Base-by-base conservation (phyloP, 495 filamentous ascomycete genomes). In the Penicillium riverlandense region DNA sequence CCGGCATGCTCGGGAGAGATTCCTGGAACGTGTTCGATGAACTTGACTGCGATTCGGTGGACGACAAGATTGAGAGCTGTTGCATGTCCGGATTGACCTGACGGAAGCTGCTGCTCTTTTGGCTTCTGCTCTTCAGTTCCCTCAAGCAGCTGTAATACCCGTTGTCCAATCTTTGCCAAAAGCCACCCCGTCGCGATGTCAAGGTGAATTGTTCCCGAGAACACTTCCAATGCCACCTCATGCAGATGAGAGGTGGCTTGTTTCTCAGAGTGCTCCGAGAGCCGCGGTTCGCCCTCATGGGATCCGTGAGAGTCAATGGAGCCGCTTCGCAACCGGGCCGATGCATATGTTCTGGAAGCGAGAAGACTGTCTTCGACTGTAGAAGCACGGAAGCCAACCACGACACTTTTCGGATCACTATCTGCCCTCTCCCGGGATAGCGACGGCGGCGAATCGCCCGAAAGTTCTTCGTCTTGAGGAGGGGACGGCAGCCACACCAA, bases 171-270 rank as follows among this genome's bases (percentile, higher is more conserved):
- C 58, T 80, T 85, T 31, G 67, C 65, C 9, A 88, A 50, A 37
- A 90, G 66, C 58, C 83, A 83, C 1, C 79, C 84, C 6, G 79
- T 78, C 4, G 83, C 75, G 14, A 85, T 77, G 60, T 90, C 85
- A 47, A 86, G 80, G 38, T 77, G 77, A 2, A 80, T 43, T 12
- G 75, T 64, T 27, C 78, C 51, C 1, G 77, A 72, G 22, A 74
- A 76, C 37, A 86, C 46, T 31, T 77, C 69, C 13, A 86, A 53
- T 48, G 79, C 79, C n/a, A 76, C 47, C 11, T 65, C 61, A 22
- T 54, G 40, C 12, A 38, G 14, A n/a, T 41, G 38, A 13, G 30
- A 13, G 0, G n/a, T 38, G 11, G 35, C n/a, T 3, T 40, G 43
- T 8, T 45, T 31, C 11, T 49, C 49, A 13, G 43, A 13, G 22